A percentile compares a stretch with the other conserved stretches of the same genome.
Conservation (phyloP, 2,329 filamentous ascomycete species). For the Penicillium griseofulvum region DNA sequence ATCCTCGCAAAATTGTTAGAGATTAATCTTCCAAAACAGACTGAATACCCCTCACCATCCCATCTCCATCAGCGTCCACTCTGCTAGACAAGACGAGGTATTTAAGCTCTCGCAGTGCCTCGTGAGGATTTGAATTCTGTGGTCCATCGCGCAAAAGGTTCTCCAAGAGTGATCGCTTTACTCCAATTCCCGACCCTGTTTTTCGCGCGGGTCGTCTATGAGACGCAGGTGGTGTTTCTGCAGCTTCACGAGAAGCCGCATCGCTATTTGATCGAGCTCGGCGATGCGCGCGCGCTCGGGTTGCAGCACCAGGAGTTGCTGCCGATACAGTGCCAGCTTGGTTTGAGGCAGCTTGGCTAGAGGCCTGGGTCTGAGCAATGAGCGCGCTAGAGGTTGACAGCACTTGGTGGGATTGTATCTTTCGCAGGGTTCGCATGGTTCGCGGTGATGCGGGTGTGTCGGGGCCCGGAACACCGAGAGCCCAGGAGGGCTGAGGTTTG, state of each 20-base stretch:
- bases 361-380: constrained; percentile 50
- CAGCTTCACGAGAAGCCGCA: constrained; percentile 49
- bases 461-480: constrained; percentile 24
- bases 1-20: constrained; percentile 13
- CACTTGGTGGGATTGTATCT: constrained; percentile 71
- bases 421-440: constrained; percentile 66
- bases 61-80: constrained; percentile 52
- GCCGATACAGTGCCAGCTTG: constrained; percentile 24
- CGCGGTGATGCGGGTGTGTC: constrained; percentile 56
- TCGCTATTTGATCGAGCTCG: constrained; percentile 72
- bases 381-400: constrained; percentile 64
- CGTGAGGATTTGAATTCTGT: constrained; percentile 60
- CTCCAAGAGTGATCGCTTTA: constrained; percentile 61
- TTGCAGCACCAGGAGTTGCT: constrained; percentile 25
- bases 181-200: constrained; percentile 44
- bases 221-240: constrained; percentile 19
- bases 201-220: constrained; percentile 42
- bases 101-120: constrained; percentile 47
- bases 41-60: constrained; percentile 45
- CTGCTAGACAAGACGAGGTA: constrained; percentile 51
- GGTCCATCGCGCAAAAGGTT: constrained; percentile 77
- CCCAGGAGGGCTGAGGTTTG: constrained; percentile 23
- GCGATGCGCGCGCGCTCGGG: constrained; percentile 37
- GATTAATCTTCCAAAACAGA: background rate
- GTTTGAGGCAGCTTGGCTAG: constrained; percentile 19